Percentiles rank a stretch among this genome's conserved stretches.
phyloP scores from a whole-genome alignment of 257 asterid species.

The Prunella vulgaris region DNA sequence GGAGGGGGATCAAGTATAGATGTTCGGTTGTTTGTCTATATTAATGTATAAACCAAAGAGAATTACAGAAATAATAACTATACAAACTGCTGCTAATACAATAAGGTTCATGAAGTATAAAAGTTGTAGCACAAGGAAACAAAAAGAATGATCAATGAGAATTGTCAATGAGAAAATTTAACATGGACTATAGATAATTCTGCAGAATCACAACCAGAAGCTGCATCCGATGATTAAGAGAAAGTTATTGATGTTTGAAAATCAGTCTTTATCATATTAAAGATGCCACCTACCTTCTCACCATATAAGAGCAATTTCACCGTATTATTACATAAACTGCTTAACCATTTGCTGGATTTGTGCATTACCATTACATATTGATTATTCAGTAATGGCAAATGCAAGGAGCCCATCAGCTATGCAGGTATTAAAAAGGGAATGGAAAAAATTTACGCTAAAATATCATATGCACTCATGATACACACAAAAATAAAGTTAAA shows the following conservation, averaged over 20 bases:
- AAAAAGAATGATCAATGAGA: conserved; percentile 15
- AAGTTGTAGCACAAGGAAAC: conserved; percentile 41
- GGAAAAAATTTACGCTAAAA: background rate
- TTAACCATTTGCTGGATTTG: conserved; percentile 3
- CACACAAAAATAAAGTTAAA: no score
- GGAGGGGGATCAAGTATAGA: no score
- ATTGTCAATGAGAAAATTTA: background rate
- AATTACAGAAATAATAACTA: no score
- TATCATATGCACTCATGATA: no score
- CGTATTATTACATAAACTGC: conserved; percentile 15
- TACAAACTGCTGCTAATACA: no score
- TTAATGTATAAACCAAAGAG: no score
- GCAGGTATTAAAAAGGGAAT: background rate
- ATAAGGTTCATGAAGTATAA: conserved; percentile 86
- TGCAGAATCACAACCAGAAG: background rate
- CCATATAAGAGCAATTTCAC: conserved; percentile 21
- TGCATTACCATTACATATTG: conserved; percentile 12
- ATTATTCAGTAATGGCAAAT: background rate
- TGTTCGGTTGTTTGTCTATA: no score
- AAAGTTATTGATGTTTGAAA: conserved; percentile 7
- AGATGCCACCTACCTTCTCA: conserved; percentile 5
- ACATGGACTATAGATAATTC: background rate
- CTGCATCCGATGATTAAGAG: background rate
- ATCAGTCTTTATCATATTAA: conserved; percentile 10
- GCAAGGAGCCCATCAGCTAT: background rate